phyloP scores from a whole-genome alignment of 2,329 filamentous ascomycete genomes.

The Golovinomyces cichoracearum region DNA sequence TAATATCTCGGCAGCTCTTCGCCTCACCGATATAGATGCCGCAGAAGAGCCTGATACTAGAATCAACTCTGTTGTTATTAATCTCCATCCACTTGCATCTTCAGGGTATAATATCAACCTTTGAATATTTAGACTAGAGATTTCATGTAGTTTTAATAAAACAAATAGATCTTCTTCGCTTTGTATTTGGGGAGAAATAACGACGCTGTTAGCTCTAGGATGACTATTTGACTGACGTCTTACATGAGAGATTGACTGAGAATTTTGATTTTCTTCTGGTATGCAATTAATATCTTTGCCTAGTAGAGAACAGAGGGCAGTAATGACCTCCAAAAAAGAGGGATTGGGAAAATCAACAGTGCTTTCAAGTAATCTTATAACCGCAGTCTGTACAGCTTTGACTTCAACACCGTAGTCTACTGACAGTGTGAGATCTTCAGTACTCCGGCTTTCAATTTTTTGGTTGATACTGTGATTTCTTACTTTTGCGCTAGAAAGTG shows the following conservation, averaged over 20 bases:
- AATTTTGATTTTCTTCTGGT: slow-evolving; percentile 2
- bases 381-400: slow-evolving; percentile 67
- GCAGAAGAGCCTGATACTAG: slow-evolving; percentile 22
- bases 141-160: slow-evolving; percentile 44
- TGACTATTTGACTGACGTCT: slow-evolving; percentile 13
- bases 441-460: slow-evolving; percentile 20
- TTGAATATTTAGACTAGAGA: slow-evolving; percentile 48
- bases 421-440: slow-evolving; percentile 18
- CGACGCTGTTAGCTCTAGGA: slow-evolving; percentile 20
- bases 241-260: slow-evolving; percentile 8
- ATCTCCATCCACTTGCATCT: slow-evolving; percentile 47
- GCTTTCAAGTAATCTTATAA: slow-evolving; percentile 66
- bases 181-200: slow-evolving; percentile 22
- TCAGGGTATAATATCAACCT: slow-evolving; percentile 44
- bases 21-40: slow-evolving; percentile 26
- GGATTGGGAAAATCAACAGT: slow-evolving; percentile 72
- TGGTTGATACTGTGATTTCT: slow-evolving; percentile 24
- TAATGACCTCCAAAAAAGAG: slow-evolving; percentile 52
- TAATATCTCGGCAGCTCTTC: slow-evolving; percentile 37
- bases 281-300: slow-evolving; percentile 14
- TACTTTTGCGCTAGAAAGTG: slow-evolving; percentile 32
- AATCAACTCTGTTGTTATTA: slow-evolving; percentile 32
- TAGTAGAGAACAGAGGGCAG: slow-evolving; percentile 48
- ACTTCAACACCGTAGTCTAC: slow-evolving; percentile 57
- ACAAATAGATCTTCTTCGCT: slow-evolving; percentile 41